phyloP scores from a whole-genome alignment of 805 yeast species.

The Hanseniaspora nectarophila region DNA sequence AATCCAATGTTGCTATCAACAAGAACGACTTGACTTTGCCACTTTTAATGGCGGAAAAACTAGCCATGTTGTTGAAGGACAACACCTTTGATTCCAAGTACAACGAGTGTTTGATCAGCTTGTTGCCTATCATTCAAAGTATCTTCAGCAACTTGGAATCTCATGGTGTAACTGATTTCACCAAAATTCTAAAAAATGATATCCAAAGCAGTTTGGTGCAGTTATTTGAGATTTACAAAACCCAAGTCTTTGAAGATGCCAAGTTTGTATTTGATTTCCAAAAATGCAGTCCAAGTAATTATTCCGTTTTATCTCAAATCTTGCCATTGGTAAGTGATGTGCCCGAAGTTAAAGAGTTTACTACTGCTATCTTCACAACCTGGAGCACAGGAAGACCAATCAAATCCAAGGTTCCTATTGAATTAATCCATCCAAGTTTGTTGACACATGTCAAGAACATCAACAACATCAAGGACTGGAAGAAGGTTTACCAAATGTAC shows the following conservation, averaged over 20 bases:
- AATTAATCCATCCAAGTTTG: slow-evolving; percentile 36
- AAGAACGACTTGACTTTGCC: slow-evolving; percentile 13
- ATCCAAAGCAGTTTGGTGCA: background rate
- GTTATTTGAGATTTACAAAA: background rate
- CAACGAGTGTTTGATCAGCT: background rate
- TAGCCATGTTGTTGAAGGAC: background rate
- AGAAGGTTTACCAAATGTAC: slow-evolving; percentile 43
- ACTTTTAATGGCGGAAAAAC: background rate
- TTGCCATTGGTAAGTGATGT: slow-evolving; percentile 19
- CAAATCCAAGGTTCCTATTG: slow-evolving; percentile 38
- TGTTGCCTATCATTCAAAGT: background rate
- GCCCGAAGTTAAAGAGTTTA: slow-evolving; percentile 24
- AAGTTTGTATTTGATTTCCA: slow-evolving; percentile 19
- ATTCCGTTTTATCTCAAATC: slow-evolving; percentile 20
- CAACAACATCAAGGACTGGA: slow-evolving; percentile 39
- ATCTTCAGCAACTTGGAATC: background rate
- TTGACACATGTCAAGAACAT: slow-evolving; percentile 28
- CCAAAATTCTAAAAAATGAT: background rate
- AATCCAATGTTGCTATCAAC: background rate
- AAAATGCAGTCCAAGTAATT: slow-evolving; percentile 30
- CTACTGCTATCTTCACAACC: slow-evolving; percentile 36
- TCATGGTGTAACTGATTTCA: background rate
- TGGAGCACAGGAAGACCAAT: slow-evolving; percentile 41
- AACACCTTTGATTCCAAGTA: background rate
- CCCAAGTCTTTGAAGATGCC: slow-evolving; percentile 12